Conservation (phyloP, 2,329 filamentous ascomycete genomes). For the Stachybotrys elegans region DNA sequence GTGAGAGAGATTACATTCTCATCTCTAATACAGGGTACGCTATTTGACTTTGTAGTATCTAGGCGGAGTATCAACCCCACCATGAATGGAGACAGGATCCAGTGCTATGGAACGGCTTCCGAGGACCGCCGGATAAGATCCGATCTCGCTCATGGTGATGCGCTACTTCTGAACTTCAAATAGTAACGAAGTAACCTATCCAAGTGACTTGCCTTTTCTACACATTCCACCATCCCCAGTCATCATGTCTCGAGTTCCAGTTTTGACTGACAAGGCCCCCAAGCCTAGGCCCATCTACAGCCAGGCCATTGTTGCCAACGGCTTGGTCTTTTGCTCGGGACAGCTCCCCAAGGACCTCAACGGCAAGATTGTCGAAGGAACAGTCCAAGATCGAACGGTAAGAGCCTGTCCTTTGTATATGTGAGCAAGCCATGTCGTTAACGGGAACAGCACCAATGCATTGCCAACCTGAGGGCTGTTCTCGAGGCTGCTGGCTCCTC, state of each 20-base stretch:
- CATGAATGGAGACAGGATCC: too few species aligned
- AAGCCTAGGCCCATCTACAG: conserved; percentile 13
- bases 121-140: too few species aligned
- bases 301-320: conserved; percentile 44
- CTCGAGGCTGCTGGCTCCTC: conserved; percentile 62
- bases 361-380: conserved; percentile 58
- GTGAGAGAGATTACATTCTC: too few species aligned
- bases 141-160: too few species aligned
- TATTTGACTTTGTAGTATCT: too few species aligned
- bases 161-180: too few species aligned
- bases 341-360: conserved; percentile 59
- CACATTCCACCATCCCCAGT: conserved; percentile 17
- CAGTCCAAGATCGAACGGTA: conserved; percentile 59
- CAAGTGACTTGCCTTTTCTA: too few species aligned
- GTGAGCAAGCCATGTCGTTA: neutral
- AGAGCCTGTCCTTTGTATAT: too few species aligned
- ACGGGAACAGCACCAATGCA: conserved; percentile 46
- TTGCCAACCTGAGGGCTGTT: conserved; percentile 64
- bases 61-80: too few species aligned
- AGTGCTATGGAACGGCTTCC: too few species aligned
- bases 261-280: conserved; percentile 18
- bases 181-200: too few species aligned
- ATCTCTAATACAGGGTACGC: too few species aligned
- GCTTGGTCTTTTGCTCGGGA: conserved; percentile 65
- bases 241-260: conserved; percentile 29